Evolutionary conservation across 306 rosid species (phyloP).

Genomic region (Urtica urens): DNA sequence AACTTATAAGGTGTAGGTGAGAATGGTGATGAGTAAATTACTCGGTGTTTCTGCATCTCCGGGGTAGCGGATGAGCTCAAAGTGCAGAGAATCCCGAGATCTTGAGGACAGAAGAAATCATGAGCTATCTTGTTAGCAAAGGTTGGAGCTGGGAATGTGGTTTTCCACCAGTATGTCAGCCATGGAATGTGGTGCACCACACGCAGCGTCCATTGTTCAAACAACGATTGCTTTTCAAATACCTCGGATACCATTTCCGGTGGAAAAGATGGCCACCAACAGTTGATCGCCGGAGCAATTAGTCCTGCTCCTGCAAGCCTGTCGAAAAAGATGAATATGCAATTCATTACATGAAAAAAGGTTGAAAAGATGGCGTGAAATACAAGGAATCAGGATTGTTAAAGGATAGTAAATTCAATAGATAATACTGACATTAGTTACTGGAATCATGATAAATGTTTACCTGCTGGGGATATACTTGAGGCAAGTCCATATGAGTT

Average conservation of each 20-base stretch:
- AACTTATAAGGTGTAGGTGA: too few relatives aligned
- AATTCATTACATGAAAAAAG: background rate
- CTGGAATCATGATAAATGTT: too few relatives aligned
- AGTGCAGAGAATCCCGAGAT: conserved; percentile 16
- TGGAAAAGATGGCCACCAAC: conserved; percentile 48
- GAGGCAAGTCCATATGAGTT: conserved; percentile 18
- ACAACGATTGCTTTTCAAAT: conserved; percentile 21
- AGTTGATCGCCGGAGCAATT: conserved; percentile 36
- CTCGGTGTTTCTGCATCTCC: conserved; percentile 11
- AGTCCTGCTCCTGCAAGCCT: conserved; percentile 46
- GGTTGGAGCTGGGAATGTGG: conserved; percentile 41
- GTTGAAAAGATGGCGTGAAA: background rate
- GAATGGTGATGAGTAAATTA: conserved; percentile 2
- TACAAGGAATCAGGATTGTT: too few relatives aligned
- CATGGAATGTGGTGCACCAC: conserved; percentile 38
- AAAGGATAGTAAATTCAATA: too few relatives aligned
- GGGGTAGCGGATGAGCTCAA: background rate
- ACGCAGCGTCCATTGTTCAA: conserved; percentile 41
- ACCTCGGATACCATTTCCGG: conserved; percentile 23
- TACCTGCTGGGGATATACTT: conserved; percentile 23
- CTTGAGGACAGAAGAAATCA: conserved; percentile 28
- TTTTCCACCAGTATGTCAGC: conserved; percentile 48
- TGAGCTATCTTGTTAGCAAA: conserved; percentile 11
- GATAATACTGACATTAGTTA: too few relatives aligned
- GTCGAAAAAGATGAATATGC: conserved; percentile 6